Evolutionary conservation across 345 rosid genomes (phyloP).

Genomic region (Hibiscus tridactylites): DNA sequence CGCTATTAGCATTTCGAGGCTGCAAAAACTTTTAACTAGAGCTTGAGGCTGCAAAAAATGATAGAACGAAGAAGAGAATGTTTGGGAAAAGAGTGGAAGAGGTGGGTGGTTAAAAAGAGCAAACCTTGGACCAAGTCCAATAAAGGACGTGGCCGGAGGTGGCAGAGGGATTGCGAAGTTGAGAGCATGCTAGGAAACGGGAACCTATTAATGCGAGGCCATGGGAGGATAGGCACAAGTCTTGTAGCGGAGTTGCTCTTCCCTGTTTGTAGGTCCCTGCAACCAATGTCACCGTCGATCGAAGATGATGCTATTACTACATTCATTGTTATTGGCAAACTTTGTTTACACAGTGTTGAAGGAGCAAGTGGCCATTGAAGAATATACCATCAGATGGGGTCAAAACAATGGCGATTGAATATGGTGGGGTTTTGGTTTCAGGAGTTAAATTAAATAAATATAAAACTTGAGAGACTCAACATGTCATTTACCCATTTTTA

Average conservation of each 20-base stretch:
- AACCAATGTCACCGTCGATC: conserved; percentile 55
- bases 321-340: conserved; percentile 15
- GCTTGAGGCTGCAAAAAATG: conserved; percentile 56
- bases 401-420: too few relatives aligned
- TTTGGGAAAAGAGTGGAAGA: not conserved
- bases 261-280: conserved; percentile 68
- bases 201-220: conserved; percentile 58
- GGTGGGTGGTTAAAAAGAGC: not conserved
- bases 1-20: conserved; percentile 62
- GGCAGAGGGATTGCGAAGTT: conserved; percentile 48
- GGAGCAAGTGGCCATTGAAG: too few relatives aligned
- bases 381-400: too few relatives aligned
- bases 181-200: conserved; percentile 65
- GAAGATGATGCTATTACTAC: conserved; percentile 63
- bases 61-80: not conserved
- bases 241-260: conserved; percentile 54
- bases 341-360: too few relatives aligned
- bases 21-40: conserved; percentile 63
- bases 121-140: conserved; percentile 77
- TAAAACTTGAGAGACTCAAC: too few relatives aligned
- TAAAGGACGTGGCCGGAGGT: conserved; percentile 60
- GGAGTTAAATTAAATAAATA: too few relatives aligned
- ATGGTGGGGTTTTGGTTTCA: too few relatives aligned
- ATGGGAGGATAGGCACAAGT: conserved; percentile 60
- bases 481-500: too few relatives aligned